phyloP scores from a whole-genome alignment of 192 early-diverging fungal genomes.

The Coemansia pectinata region DNA sequence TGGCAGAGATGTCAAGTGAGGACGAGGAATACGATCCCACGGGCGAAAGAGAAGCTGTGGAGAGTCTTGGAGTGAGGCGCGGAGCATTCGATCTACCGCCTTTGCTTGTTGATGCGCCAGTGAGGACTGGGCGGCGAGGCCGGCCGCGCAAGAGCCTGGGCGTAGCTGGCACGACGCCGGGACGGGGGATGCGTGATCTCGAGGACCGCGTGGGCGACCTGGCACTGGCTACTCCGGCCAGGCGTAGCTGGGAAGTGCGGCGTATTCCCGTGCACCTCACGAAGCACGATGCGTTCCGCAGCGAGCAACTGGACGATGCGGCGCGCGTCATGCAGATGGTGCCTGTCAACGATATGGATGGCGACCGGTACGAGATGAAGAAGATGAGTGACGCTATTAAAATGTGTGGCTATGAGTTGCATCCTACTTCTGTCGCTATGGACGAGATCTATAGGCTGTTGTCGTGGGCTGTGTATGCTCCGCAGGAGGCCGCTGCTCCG shows the following conservation, averaged over 20 bases:
- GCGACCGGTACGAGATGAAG: constrained; percentile 45
- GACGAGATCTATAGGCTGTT: constrained; percentile 36
- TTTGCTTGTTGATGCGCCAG: neutral
- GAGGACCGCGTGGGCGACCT: neutral
- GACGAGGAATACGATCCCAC: constrained; percentile 19
- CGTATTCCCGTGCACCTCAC: constrained; percentile 40
- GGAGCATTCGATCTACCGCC: neutral
- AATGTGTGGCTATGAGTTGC: constrained; percentile 48
- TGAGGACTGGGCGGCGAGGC: constrained; percentile 12
- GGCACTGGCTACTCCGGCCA: constrained; percentile 8
- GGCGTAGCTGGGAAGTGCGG: constrained; percentile 20
- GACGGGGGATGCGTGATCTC: neutral
- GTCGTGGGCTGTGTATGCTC: constrained; percentile 38
- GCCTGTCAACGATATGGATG: constrained; percentile 15
- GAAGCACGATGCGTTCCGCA: constrained; percentile 40
- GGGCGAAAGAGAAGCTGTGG: neutral
- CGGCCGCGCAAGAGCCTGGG: constrained; percentile 29
- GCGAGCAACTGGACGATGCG: constrained; percentile 19
- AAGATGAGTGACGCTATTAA: constrained; percentile 52
- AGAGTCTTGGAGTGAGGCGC: neutral
- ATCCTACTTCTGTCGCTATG: constrained; percentile 12
- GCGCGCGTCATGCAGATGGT: constrained; percentile 18
- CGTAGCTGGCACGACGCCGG: neutral
- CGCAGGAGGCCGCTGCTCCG: neutral
- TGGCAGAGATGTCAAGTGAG: constrained; percentile 22